Conservation (phyloP, 202 grass and related monocot species). For the Bolboschoenoplectus hybrid region DNA sequence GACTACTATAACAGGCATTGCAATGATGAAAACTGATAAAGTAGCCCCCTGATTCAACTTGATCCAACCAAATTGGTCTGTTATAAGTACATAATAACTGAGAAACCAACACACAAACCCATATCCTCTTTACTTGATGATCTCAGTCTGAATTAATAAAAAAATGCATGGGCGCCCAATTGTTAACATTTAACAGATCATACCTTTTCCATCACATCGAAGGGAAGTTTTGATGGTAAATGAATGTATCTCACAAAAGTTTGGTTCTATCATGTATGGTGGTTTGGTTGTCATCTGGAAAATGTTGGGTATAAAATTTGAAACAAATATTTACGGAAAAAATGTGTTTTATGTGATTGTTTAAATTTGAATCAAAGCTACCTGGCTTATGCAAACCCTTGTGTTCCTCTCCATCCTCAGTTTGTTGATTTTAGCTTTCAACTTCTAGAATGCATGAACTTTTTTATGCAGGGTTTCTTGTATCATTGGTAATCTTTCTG, state of each 20-base stretch:
- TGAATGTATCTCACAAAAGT: neutral
- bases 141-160: neutral
- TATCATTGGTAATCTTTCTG: neutral
- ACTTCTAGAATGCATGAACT: neutral
- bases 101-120: neutral
- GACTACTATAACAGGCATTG: neutral
- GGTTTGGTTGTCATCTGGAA: neutral
- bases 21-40: neutral
- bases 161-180: neutral
- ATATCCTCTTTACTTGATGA: neutral
- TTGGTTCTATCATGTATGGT: neutral
- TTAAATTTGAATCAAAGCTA: neutral
- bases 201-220: neutral
- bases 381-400: neutral
- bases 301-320: neutral
- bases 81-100: neutral
- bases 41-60: neutral
- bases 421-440: neutral
- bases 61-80: neutral
- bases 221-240: neutral
- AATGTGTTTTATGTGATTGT: neutral
- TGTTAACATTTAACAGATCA: neutral
- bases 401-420: neutral
- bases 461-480: neutral
- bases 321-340: neutral